These are phyloP conservation scores for Trametes villosa DNA, from an alignment of 768 basidiomycete genomes.

Conservation along the genomic window DNA sequence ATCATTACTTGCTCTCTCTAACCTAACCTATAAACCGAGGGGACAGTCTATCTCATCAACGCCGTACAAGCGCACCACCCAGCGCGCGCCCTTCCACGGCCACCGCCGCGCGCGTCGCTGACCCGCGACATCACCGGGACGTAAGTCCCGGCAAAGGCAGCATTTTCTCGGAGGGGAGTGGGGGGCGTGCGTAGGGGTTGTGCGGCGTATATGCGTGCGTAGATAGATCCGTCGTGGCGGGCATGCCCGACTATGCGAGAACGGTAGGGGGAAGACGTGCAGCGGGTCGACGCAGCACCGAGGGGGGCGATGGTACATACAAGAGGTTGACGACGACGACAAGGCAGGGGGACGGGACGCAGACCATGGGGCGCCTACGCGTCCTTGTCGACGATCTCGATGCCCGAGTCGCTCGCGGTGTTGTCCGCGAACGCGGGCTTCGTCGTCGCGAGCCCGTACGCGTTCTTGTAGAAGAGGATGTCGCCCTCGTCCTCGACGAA, in stretches of 20 bases:
- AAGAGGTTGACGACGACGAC: too few species aligned
- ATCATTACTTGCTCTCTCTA: constrained; percentile 21
- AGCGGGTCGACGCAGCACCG: neutral
- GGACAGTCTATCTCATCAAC: constrained; percentile 8
- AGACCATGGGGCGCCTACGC: constrained; percentile 13
- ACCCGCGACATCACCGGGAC: too few species aligned
- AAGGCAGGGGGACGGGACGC: too few species aligned
- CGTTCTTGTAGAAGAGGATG: constrained; percentile 91
- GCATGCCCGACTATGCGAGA: too few species aligned
- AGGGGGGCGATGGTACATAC: neutral
- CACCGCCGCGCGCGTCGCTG: too few species aligned
- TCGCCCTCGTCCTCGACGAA: constrained; percentile 96
- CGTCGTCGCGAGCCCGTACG: constrained; percentile 72
- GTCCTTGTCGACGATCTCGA: constrained; percentile 51
- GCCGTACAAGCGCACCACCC: constrained; percentile 4
- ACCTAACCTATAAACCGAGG: constrained; percentile 4
- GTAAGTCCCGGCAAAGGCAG: too few species aligned
- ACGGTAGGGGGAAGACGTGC: too few species aligned
- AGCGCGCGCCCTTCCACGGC: too few species aligned
- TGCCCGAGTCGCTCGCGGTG: constrained; percentile 65
- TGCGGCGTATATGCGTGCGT: too few species aligned
- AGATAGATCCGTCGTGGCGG: too few species aligned
- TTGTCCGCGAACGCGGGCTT: constrained; percentile 66
- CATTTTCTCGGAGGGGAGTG: too few species aligned
- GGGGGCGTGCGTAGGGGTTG: too few species aligned